Percentiles rank a stretch among this genome's conserved stretches.
Conservation (phyloP, 306 rosid genomes). For the Pyrus communis region DNA sequence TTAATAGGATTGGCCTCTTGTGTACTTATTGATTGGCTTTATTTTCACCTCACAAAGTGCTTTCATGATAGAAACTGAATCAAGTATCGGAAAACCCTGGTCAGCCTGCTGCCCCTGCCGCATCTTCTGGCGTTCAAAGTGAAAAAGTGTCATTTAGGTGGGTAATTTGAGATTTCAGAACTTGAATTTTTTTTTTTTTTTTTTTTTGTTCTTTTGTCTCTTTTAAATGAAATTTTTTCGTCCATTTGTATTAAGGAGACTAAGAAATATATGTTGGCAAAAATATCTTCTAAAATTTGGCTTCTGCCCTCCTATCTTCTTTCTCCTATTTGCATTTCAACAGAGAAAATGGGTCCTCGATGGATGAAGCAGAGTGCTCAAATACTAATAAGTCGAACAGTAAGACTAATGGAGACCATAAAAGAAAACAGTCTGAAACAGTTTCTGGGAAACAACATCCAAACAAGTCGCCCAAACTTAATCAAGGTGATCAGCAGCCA, state of each 20-base stretch:
- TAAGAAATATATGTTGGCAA: not conserved
- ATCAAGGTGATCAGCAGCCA: conserved; percentile 26
- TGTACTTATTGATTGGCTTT: conserved; percentile 4
- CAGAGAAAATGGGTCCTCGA: conserved; percentile 50
- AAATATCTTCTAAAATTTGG: not conserved
- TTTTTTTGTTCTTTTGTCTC: not conserved
- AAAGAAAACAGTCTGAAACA: conserved; percentile 54
- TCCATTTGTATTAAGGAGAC: not conserved
- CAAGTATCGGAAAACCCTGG: conserved; percentile 41
- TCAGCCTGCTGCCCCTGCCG: conserved; percentile 38
- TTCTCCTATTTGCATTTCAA: conserved; percentile 17
- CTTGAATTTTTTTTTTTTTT: not conserved
- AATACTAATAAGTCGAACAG: conserved; percentile 5
- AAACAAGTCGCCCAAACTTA: conserved; percentile 46
- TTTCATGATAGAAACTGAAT: conserved; percentile 62
- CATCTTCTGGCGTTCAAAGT: conserved; percentile 37
- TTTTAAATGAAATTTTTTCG: not conserved
- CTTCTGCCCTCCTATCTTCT: not conserved
- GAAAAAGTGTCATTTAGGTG: conserved; percentile 48
- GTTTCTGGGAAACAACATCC: conserved; percentile 36
- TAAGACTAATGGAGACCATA: conserved; percentile 37
- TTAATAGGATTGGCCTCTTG: conserved; percentile 6
- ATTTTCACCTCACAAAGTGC: conserved; percentile 28
- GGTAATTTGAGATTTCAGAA: conserved; percentile 12
- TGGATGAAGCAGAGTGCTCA: conserved; percentile 31